Conservation (phyloP, 2,329 filamentous ascomycete genomes). For the Aspergillus alliaceus region DNA sequence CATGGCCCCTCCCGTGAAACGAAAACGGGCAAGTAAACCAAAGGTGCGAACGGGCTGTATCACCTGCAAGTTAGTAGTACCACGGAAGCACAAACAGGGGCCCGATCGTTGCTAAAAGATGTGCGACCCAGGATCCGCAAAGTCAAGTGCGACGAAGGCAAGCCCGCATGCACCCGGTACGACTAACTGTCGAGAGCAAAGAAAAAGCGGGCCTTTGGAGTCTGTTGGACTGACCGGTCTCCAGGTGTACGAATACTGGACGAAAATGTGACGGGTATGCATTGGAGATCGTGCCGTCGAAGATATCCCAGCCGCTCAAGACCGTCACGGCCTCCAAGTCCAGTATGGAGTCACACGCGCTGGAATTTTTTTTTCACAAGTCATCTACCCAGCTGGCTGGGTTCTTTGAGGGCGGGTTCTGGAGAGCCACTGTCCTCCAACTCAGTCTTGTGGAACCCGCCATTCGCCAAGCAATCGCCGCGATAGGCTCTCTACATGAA, state of each 20-base stretch:
- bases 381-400: constrained; percentile 65
- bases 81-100: not conserved
- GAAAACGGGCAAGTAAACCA: not conserved
- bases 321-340: constrained; percentile 4
- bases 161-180: constrained; percentile 63
- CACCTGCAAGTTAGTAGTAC: constrained; percentile 66
- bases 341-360: constrained; percentile 9
- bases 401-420: constrained; percentile 67
- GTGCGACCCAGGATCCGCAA: constrained; percentile 30
- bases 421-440: constrained; percentile 62
- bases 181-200: constrained; percentile 16
- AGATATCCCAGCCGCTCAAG: not conserved
- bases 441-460: constrained; percentile 63
- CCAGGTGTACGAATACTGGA: constrained; percentile 11
- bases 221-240: not conserved
- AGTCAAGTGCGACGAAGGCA: constrained; percentile 67
- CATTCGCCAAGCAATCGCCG: constrained; percentile 65
- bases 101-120: constrained; percentile 2
- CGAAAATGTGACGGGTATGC: constrained; percentile 17
- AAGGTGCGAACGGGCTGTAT: constrained; percentile 55
- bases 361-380: constrained; percentile 51
- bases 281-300: not conserved
- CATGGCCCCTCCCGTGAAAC: not conserved
- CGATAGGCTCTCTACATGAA: constrained; percentile 66
- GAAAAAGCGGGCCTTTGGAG: no score